Base-by-base conservation (phyloP, 306 rosid genomes). In the Betula pendula region DNA sequence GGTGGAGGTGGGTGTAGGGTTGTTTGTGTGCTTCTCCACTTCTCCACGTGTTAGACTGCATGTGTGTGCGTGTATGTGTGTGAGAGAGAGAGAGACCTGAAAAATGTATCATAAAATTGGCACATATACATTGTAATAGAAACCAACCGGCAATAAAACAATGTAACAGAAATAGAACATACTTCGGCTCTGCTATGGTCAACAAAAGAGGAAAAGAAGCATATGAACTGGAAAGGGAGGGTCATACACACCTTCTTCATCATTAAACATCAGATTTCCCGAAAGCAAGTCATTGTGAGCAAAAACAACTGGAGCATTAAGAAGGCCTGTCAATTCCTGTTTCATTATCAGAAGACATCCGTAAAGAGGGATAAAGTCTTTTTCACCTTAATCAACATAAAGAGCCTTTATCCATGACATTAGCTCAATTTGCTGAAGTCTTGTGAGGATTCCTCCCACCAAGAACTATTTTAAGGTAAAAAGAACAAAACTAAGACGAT, bases 261-360 rank as follows among this genome's bases (percentile, higher is more conserved):
- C 86, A 84, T 87, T 92, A 42, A 89, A 77, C 99, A 95, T 95
- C 76, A 95, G 79, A 84, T 95, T 95, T 86, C 97, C 99, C 70
- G 97, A 89, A 49, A 95, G 97, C 83, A 95, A 86, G 87, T 95
- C 97, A 78, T 92, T 92, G 85, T 95, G 97, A 79, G 94, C 81
- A 63, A 92, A 95, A 71, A 90, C 87, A 71, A 92, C 89, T 17
- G 99, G 97, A 78, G 97, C 83, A 44, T 88, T 78, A 13, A 92
- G 86, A 76, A 51, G 84, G 80, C 81, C 87, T 33, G 92, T 87
- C 88, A 95, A 75, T 45, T 75, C 94, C 97, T 95, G 97, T 88
- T 71, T 68, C 83, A 94, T 84, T 59, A 86, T 82, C 77, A 80
- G 20, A 82, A 79, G 77, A 81, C 25, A 24, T 22, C 31, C 11